These are phyloP conservation scores for Pleurotus pulmonarius DNA, from an alignment of 768 basidiomycete genomes.

Conservation along the genomic window DNA sequence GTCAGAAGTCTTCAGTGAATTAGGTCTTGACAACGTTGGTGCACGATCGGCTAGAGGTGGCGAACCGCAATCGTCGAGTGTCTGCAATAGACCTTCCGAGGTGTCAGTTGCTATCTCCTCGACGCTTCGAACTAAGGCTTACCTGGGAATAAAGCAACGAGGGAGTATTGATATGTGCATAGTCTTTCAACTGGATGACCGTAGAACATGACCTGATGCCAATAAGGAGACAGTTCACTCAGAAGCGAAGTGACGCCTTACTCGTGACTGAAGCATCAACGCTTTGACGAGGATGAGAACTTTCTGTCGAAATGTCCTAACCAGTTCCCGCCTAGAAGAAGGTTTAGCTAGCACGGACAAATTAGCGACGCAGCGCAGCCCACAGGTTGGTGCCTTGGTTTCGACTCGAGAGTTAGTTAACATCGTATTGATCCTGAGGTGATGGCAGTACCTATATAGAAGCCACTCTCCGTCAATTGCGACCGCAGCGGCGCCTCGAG, in stretches of 20 bases:
- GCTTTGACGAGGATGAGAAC: slow-evolving; percentile 94
- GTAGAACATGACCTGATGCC: slow-evolving; percentile 84
- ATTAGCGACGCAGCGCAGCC: slow-evolving; percentile 13
- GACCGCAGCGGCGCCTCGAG: slow-evolving; percentile 72
- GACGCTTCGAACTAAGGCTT: neutral
- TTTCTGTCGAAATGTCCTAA: slow-evolving; percentile 90
- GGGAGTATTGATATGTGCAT: slow-evolving; percentile 96
- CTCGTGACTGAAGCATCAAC: slow-evolving; percentile 89
- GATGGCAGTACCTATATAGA: slow-evolving; percentile 82
- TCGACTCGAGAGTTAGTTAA: neutral
- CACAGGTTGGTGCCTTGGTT: slow-evolving; percentile 70
- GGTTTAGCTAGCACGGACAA: too few species aligned
- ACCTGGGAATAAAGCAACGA: slow-evolving; percentile 93
- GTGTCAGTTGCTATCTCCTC: neutral
- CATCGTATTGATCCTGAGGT: neutral
- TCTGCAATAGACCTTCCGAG: slow-evolving; percentile 73
- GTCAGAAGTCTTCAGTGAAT: slow-evolving; percentile 84
- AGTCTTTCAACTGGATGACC: slow-evolving; percentile 95
- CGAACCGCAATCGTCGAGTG: slow-evolving; percentile 87
- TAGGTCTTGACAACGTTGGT: slow-evolving; percentile 57
- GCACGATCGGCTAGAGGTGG: slow-evolving; percentile 73
- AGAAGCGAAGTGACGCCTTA: slow-evolving; percentile 25
- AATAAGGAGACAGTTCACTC: slow-evolving; percentile 1
- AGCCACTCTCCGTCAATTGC: slow-evolving; percentile 86
- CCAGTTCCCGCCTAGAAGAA: slow-evolving; percentile 72